A percentile compares a stretch with the other conserved stretches of the same genome.
These are phyloP conservation scores for Ganoderma sinense DNA, from an alignment of 1,284 basidiomycete genomes.

Conservation along the genomic window DNA sequence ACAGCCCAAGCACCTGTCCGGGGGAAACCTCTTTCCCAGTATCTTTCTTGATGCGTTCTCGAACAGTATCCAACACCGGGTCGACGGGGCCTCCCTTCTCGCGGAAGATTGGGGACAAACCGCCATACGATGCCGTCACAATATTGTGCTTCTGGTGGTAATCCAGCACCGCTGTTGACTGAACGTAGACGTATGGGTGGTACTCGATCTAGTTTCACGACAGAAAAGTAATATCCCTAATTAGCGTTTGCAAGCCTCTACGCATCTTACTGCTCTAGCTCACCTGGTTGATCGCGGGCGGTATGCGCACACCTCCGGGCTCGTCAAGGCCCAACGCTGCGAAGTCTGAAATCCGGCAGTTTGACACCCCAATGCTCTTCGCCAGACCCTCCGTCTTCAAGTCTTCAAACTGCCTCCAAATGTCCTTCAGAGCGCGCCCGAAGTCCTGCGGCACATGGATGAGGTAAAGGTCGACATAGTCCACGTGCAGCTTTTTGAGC, in stretches of 20 bases:
- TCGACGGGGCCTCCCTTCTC: constrained; percentile 64
- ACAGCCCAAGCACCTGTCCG: constrained; percentile 46
- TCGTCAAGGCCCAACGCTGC: constrained; percentile 54
- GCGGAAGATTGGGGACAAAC: constrained; percentile 66
- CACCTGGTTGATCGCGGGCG: constrained; percentile 85
- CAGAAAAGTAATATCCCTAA: not conserved
- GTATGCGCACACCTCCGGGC: constrained; percentile 35
- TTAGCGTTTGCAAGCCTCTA: not conserved
- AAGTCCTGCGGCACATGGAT: constrained; percentile 68
- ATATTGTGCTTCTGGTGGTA: constrained; percentile 70
- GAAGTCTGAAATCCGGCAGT: constrained; percentile 77
- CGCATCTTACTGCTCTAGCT: constrained; percentile 5
- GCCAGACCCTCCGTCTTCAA: constrained; percentile 72
- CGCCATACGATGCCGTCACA: constrained; percentile 72
- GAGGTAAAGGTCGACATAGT: constrained; percentile 82
- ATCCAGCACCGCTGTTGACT: constrained; percentile 59
- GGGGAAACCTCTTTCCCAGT: constrained; percentile 42
- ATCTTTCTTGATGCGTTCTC: constrained; percentile 36
- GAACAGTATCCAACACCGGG: constrained; percentile 37
- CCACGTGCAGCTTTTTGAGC: constrained; percentile 64
- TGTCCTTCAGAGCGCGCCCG: constrained; percentile 52
- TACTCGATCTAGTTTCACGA: constrained; percentile 67
- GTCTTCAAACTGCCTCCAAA: constrained; percentile 80
- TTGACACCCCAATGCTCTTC: constrained; percentile 86
- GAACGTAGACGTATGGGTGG: constrained; percentile 80